These are phyloP conservation scores for Amylocystis lapponica DNA, from an alignment of 768 basidiomycete genomes.

Conservation along the genomic window DNA sequence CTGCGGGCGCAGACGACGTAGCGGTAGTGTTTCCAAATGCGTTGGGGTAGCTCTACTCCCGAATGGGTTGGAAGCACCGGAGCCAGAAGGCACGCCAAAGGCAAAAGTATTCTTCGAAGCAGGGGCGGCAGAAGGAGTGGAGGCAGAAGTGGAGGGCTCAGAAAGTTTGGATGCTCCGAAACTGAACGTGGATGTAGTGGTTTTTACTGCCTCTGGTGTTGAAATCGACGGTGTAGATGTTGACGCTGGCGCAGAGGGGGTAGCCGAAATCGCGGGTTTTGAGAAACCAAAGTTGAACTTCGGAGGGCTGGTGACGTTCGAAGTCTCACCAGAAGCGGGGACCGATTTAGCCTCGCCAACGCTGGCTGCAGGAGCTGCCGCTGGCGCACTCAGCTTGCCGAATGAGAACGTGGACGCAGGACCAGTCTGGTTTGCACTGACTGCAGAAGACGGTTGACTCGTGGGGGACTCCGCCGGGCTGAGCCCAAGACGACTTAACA, in stretches of 20 bases:
- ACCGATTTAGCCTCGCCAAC: constrained; percentile 18
- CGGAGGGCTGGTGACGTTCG: constrained; percentile 22
- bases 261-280: constrained; percentile 2
- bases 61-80: background rate
- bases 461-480: background rate
- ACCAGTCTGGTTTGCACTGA: background rate
- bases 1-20: background rate
- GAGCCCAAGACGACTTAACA: background rate
- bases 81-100: constrained; percentile 1
- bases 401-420: constrained; percentile 1
- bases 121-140: background rate
- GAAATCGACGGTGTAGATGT: background rate
- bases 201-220: constrained; percentile 4
- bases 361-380: background rate
- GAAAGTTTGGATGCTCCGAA: constrained; percentile 6
- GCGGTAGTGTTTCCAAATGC: background rate
- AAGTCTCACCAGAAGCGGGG: constrained; percentile 15
- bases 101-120: background rate
- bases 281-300: constrained; percentile 36
- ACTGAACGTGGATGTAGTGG: constrained; percentile 4
- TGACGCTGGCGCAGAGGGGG: background rate
- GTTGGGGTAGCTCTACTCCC: constrained; percentile 1
- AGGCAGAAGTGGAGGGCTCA: background rate
- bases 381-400: background rate
- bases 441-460: no score